Conservation (phyloP, 306 rosid species). For the Cyclanthera cordifolia region DNA sequence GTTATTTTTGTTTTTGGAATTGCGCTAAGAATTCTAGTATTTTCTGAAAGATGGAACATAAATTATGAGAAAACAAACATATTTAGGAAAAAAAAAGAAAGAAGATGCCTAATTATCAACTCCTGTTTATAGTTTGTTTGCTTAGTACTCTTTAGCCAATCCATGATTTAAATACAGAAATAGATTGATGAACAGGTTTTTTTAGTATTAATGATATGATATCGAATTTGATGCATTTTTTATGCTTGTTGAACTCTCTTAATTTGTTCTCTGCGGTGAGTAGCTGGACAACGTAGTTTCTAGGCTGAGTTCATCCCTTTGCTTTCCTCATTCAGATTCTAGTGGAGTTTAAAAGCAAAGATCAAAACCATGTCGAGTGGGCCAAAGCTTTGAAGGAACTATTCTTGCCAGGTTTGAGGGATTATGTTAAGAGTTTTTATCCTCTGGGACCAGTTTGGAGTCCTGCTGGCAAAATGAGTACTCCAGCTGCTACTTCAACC, state of each 20-base stretch:
- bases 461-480: slow-evolving; percentile 44
- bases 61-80: no score
- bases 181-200: background rate
- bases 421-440: slow-evolving; percentile 63
- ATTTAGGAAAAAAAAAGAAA: no score
- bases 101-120: background rate
- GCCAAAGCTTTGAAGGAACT: slow-evolving; percentile 87
- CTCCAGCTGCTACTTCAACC: slow-evolving; percentile 38
- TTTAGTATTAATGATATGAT: background rate
- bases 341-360: slow-evolving; percentile 75
- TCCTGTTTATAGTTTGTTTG: background rate
- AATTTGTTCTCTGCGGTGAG: background rate
- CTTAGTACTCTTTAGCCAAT: background rate
- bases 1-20: no score
- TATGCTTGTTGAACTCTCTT: background rate
- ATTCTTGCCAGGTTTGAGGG: slow-evolving; percentile 82
- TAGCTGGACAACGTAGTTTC: background rate
- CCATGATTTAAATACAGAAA: background rate
- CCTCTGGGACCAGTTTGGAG: slow-evolving; percentile 94
- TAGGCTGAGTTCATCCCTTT: background rate
- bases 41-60: no score
- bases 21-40: no score
- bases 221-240: background rate
- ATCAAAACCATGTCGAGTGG: slow-evolving; percentile 92
- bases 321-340: slow-evolving; percentile 51